Conservation (phyloP, 176 grass and related monocot genomes). For the Urochloa ruziziensis region DNA sequence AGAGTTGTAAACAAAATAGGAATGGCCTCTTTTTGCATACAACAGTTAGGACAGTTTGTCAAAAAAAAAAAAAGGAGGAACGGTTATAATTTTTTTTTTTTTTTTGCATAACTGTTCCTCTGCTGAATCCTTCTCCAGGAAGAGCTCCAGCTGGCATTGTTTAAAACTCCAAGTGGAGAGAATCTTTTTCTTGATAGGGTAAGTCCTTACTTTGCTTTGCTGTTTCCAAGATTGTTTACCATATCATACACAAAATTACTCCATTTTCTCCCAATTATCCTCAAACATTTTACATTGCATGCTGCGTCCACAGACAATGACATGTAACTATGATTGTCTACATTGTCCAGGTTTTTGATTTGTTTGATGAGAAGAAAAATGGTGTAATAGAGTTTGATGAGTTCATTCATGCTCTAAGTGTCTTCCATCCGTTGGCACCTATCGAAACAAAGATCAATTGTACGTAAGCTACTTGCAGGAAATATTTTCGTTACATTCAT, state of each 20-base stretch:
- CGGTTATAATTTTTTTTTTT: background rate
- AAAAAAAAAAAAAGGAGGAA: background rate
- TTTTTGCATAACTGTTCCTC: background rate
- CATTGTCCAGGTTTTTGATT: slow-evolving; percentile 59
- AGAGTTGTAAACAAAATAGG: background rate
- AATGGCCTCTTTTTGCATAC: background rate
- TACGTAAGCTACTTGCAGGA: slow-evolving; percentile 35
- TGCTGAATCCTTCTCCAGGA: slow-evolving; percentile 48
- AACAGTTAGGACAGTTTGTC: background rate
- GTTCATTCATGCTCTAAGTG: slow-evolving; percentile 76
- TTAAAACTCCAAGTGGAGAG: slow-evolving; percentile 56
- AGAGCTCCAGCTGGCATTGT: slow-evolving; percentile 80
- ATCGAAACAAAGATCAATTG: slow-evolving; percentile 79
- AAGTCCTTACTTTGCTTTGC: slow-evolving; percentile 11
- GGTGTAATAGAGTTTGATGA: slow-evolving; percentile 90
- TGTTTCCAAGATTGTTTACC: slow-evolving; percentile 9
- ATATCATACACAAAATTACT: background rate
- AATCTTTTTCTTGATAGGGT: slow-evolving; percentile 94
- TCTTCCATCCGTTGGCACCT: slow-evolving; percentile 80
- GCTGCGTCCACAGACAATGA: background rate
- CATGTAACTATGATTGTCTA: background rate
- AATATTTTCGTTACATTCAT: background rate
- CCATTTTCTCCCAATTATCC: background rate
- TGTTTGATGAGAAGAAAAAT: slow-evolving; percentile 93
- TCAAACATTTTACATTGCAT: background rate